Evolutionary conservation across 2,329 filamentous ascomycete species (phyloP), one percentile per base, ranked within the genome.

Genomic region (Triangularia setosa): DNA sequence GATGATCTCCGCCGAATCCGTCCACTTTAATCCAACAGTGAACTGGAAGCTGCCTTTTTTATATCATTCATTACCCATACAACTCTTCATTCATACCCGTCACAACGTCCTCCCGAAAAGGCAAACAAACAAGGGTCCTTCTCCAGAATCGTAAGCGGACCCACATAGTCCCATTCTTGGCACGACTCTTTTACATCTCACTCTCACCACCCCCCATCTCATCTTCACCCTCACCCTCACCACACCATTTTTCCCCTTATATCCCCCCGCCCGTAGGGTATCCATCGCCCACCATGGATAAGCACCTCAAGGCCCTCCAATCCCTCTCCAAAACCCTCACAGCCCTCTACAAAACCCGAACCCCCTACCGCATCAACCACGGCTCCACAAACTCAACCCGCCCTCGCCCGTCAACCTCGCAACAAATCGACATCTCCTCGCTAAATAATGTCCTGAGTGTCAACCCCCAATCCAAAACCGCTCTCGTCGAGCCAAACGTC

Each of bases 321-420:
- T 75, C 77, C 35, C 82, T 85, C 66, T 78, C 83, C 54, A 68
- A 77, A 25, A 75, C 81, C 5, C 81, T 84, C 58, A 78, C 79
- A 64, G 71, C 76, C 72, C 81, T 80, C 74, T 84, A 81, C 73
- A 76, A 79, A 65, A 74, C 78, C 57, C 74, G 76, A 57, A 77
- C 81, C 72, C 84, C 88, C 23, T 93, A 90, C 79, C 86, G 90
- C 67, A 91, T 93, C 79, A 87, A 83, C 75, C 90, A 93, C 79
- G 90, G 90, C 70, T 88, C 87, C 48, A 92, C 90, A 61, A 93
- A 93, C 79, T 89, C 85, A 73, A 93, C 90, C 56, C 86, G 83
- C 4, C 83, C 83, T 77, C 65, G 84, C 77, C 70, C 78, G 11
- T 69, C 70, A 65, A 73, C 70, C 67, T 3, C 25, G 6, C 77